A percentile compares a stretch with the other conserved stretches of the same genome.
phyloP scores from a whole-genome alignment of 1,284 basidiomycete genomes.

The Microbotryomycetes sp. region DNA sequence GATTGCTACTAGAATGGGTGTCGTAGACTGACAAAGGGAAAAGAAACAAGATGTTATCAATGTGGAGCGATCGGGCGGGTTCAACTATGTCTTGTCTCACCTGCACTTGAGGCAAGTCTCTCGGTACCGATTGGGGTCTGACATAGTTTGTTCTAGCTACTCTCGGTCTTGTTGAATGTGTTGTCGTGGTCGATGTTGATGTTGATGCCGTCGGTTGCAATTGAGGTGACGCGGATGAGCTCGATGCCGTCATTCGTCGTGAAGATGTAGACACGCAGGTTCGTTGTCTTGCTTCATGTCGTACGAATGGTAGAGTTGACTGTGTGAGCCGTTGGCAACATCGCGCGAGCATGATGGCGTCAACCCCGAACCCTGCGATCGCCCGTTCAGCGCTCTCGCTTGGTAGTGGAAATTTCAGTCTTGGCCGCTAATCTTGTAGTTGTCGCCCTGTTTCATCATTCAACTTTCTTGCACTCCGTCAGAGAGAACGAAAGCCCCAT shows the following conservation, averaged over 20 bases:
- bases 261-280: not conserved
- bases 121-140: not conserved
- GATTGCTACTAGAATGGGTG: constrained; percentile 26
- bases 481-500: too few species aligned
- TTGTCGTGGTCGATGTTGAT: not conserved
- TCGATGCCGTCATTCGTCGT: not conserved
- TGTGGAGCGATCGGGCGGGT: not conserved
- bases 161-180: not conserved
- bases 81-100: too few species aligned
- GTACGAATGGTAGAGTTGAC: too few species aligned
- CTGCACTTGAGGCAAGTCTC: constrained; percentile 15
- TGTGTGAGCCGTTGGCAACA: too few species aligned
- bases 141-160: not conserved
- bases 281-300: too few species aligned
- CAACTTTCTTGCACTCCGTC: too few species aligned
- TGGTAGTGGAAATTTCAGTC: too few species aligned
- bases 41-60: not conserved
- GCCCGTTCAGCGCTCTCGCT: too few species aligned
- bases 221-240: not conserved
- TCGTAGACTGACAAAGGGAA: constrained; percentile 17
- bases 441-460: too few species aligned
- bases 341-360: too few species aligned
- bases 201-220: not conserved
- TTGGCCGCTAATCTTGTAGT: too few species aligned
- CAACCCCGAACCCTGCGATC: too few species aligned